Evolutionary conservation across 768 basidiomycete species (phyloP).

Genomic region (Clavulina sp.): DNA sequence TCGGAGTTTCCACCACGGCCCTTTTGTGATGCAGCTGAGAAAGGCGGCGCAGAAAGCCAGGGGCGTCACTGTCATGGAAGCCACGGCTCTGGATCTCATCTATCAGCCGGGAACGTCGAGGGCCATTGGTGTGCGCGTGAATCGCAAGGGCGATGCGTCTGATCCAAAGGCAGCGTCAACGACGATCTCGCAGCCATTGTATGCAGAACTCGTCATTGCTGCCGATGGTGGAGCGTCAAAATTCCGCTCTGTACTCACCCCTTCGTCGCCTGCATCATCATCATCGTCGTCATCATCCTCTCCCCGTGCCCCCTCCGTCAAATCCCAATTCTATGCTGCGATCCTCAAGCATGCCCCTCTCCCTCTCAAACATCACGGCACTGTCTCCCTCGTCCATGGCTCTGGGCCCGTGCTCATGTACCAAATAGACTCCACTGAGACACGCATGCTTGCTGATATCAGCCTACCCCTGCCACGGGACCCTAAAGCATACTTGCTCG

Average conservation of each 20-base stretch:
- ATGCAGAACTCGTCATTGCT: constrained; percentile 65
- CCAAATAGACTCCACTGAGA: constrained; percentile 77
- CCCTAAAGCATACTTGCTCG: constrained; percentile 60
- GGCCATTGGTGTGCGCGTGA: constrained; percentile 52
- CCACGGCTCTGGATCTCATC: constrained; percentile 61
- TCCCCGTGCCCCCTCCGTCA: constrained; percentile 36
- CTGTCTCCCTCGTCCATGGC: constrained; percentile 63
- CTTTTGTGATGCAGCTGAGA: constrained; percentile 67
- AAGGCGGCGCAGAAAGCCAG: constrained; percentile 38
- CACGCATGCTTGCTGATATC: constrained; percentile 85
- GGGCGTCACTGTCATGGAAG: constrained; percentile 70
- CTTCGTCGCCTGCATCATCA: constrained; percentile 35
- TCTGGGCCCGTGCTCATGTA: constrained; percentile 84
- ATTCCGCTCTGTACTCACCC: constrained; percentile 33
- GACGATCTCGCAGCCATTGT: constrained; percentile 28
- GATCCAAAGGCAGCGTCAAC: constrained; percentile 19
- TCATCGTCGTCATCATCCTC: constrained; percentile 23
- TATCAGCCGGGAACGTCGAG: constrained; percentile 33
- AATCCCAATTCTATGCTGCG: constrained; percentile 71
- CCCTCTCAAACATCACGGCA: constrained; percentile 65
- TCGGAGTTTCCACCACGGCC: constrained; percentile 84
- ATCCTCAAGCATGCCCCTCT: constrained; percentile 60
- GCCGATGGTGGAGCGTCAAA: constrained; percentile 95
- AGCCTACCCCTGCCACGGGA: constrained; percentile 68
- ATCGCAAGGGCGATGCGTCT: constrained; percentile 24